Base-by-base conservation (phyloP, 257 asterid species). In the Forsythia suspensa region DNA sequence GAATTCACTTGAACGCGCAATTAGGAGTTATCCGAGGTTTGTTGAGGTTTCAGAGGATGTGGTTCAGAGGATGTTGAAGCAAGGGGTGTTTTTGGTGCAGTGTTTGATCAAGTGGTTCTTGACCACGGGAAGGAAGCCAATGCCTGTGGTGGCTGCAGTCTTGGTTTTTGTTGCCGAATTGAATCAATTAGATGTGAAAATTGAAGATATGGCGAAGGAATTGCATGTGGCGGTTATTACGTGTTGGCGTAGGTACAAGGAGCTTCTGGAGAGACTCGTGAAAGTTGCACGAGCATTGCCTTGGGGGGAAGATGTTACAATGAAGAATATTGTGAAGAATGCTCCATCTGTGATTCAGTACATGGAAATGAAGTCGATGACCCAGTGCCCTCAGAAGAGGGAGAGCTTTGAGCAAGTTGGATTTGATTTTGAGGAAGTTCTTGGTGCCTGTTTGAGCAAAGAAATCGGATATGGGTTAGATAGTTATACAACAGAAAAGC, bases 101-200 rank as follows among this genome's bases (percentile, higher is more conserved):
- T 93, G 98, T 81, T 87, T 94, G 85, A 87, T 91, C 81, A 95
- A 93, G 83, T 95, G 97, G 98, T 92, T 82, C 74, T 76, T 95
- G 48, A 92, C 95, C 5, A 93, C 98, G 0, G 98, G 97, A 52
- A 87, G 97, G 83, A 82, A 86, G 76, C 97, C 97, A 0, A 84
- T 89, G 89, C 97, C 97, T 3, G 91, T 91, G 77, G 97, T 93
- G 85, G 95, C 87, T 24, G 97, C 95, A 4, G 89, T 93, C 43
- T 83, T 93, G 90, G 88, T 90, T 66, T 88, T 93, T 80, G 92
- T 91, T 66, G 87, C 86, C 3, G 83, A 86, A 76, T 65, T 95
- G 83, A 95, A 95, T 84, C 76, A 80, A 70, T 77, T 89, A 15
- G 75, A 59, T 4, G 85, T 89, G 40, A 90, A 80, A 76, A 90